These are phyloP conservation scores for Fusarium sp. DNA, from an alignment of 2,329 filamentous ascomycete genomes.

Conservation along the genomic window DNA sequence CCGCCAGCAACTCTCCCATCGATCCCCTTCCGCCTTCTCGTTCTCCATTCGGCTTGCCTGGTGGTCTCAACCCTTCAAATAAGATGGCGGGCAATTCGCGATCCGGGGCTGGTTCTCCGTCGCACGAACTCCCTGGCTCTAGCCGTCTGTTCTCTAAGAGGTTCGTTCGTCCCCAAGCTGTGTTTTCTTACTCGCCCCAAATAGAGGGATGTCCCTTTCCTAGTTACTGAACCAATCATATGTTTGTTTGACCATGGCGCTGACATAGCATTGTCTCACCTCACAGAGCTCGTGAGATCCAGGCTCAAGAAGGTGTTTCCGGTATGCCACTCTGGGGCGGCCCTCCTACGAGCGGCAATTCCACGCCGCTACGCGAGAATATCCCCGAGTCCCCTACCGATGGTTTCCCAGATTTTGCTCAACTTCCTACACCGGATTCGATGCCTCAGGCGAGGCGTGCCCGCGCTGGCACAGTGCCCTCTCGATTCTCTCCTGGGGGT, in stretches of 20 bases:
- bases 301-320: conserved; percentile 90
- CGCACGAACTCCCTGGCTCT: conserved; percentile 83
- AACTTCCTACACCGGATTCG: conserved; percentile 75
- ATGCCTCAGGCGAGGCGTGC: conserved; percentile 81
- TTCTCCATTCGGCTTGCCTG: conserved; percentile 79
- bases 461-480: conserved; percentile 95
- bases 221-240: conserved; percentile 1
- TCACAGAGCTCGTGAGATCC: conserved; percentile 91
- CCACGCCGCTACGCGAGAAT: conserved; percentile 94
- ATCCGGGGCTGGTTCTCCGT: conserved; percentile 94
- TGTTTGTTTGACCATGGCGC: conserved; percentile 3
- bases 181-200: conserved; percentile 5
- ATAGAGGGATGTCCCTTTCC: conserved; percentile 24
- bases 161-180: conserved; percentile 66
- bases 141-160: conserved; percentile 90
- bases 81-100: conserved; percentile 74
- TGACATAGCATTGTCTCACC: conserved; percentile 32
- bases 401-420: conserved; percentile 91
- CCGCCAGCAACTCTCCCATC: conserved; percentile 82
- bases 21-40: conserved; percentile 76
- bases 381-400: conserved; percentile 97
- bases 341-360: conserved; percentile 95
- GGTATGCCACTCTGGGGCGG: conserved; percentile 88
- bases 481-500: conserved; percentile 85
- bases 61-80: conserved; percentile 68